Evolutionary conservation across 106 monocot genomes (phyloP), one percentile per base, ranked within the genome.

Genomic region (Platanthera zijinensis): DNA sequence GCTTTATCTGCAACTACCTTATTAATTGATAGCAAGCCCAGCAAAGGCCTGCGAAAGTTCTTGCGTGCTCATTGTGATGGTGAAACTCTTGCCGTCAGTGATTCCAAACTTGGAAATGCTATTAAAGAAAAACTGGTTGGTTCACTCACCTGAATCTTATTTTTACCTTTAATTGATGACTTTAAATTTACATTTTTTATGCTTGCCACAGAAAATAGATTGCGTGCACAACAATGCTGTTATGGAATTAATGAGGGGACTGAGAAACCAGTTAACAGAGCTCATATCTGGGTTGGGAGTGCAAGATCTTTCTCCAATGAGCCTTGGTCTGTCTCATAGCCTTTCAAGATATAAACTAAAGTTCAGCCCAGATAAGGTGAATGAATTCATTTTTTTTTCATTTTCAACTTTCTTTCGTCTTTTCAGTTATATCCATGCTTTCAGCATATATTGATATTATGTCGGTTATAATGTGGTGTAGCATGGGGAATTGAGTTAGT

Each of bases 321-420:
- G 97, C 79, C 80, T 99, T 81, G 97, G 97, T 57, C 76, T 99
- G 56, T 99, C 97, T 12, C 97, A 99, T 72, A 99, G 97, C 67
- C 79, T 99, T 17, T 94, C 94, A 78, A 83, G 94, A 75, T 99
- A 92, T 75, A 99, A 99, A 86, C 82, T 99, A 59, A 99, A 99
- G 62, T 99, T 99, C 76, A 99, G 97, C 81, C 91, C 97, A 15
- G 97, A 99, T 49, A 99, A 99, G 92, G 97, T 99, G 56, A 82
- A 32, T 19, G 7, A 12, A 8, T 7, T 48, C 28, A 39, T 39
- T 63, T 19, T 11, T 10, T 73, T n/a, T 45, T 13, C 9, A 63
- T 22, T 72, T 51, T 21, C 18, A 39, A 39, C 39, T 39, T 39
- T 39, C 39, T 39, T 39, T 39, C 39, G 39, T 39, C 39, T 39